Conservation (phyloP, 2,329 filamentous ascomycete species). For the Fusarium camptoceras region DNA sequence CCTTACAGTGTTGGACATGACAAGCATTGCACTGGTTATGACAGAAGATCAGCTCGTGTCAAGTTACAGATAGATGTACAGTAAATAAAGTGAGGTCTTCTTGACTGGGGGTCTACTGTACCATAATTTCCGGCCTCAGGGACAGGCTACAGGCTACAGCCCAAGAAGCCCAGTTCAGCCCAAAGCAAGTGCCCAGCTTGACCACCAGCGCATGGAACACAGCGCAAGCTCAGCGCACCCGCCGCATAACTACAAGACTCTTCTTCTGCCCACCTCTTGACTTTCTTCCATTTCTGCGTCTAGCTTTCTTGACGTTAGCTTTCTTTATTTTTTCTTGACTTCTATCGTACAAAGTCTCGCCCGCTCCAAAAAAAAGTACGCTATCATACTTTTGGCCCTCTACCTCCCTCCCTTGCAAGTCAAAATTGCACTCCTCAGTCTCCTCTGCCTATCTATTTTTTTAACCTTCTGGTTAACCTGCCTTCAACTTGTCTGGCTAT, state of each 20-base stretch:
- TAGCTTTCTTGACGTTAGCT: constrained; percentile 42
- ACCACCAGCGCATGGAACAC: constrained; percentile 24
- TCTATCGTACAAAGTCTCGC: constrained; percentile 32
- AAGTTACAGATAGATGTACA: constrained; percentile 28
- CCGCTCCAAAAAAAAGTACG: constrained; percentile 34
- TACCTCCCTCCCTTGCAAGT: constrained; percentile 30
- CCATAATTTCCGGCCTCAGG: constrained; percentile 46
- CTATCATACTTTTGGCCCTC: constrained; percentile 36
- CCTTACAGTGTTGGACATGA: constrained; percentile 7
- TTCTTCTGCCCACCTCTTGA: constrained; percentile 31
- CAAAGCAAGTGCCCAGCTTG: not conserved
- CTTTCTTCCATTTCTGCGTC: constrained; percentile 17
- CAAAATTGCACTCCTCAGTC: constrained; percentile 40
- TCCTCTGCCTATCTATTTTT: constrained; percentile 27
- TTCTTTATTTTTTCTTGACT: constrained; percentile 12
- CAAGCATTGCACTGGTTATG: constrained; percentile 5
- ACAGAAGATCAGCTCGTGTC: constrained; percentile 33
- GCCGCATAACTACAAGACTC: constrained; percentile 37
- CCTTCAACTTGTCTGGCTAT: not conserved
- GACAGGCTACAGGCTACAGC: constrained; percentile 12
- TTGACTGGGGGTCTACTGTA: constrained; percentile 41
- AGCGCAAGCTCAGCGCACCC: constrained; percentile 19
- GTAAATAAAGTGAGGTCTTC: constrained; percentile 42
- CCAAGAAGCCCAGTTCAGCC: constrained; percentile 32
- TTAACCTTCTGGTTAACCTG: constrained; percentile 23